Base-by-base conservation (phyloP, 108 stramenopile species). In the Mediolabrus comicus region DNA sequence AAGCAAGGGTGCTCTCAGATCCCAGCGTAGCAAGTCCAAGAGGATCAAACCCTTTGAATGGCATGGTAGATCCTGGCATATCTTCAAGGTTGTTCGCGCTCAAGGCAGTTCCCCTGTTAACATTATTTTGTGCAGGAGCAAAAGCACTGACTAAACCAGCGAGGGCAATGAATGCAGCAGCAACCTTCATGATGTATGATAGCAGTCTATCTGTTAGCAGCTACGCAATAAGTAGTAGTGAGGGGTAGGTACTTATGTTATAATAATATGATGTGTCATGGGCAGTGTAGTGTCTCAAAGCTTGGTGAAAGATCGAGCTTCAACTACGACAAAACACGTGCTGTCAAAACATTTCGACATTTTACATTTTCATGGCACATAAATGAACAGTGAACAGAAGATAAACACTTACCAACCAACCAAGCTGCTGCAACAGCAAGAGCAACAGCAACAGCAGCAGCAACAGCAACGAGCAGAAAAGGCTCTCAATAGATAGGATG, bases 161-260 rank as follows among this genome's bases (percentile, higher is more conserved):
- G 16, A 87, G 75, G 29, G 77, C 85, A 53, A 91, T 57, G 38
- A 88, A 74, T 24, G 68, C 64, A 46, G 86, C 72, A 46, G 87
- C 74, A 49, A 65, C 57, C 82, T 86, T 86, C 58, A 81, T 85
- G 43, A 83, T 89, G 82, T 53, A 81, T 85, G 43, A 83, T 89
- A 79, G 65, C 22, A 49, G 62, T 62, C 26, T 58, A n/a, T n/a
- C n/a, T n/a, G n/a, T n/a, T n/a, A n/a, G n/a, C n/a, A n/a, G n/a
- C n/a, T n/a, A n/a, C n/a, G n/a, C n/a, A n/a, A n/a, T n/a, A n/a
- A n/a, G n/a, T n/a, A n/a, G n/a, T n/a, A n/a, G n/a, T n/a, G n/a
- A n/a, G n/a, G n/a, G n/a, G n/a, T n/a, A n/a, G n/a, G n/a, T n/a
- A n/a, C n/a, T n/a, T n/a, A n/a, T n/a, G n/a, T n/a, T n/a, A n/a